Base-by-base conservation (phyloP, 2,329 filamentous ascomycete genomes). In the Fusarium vanettenii region DNA sequence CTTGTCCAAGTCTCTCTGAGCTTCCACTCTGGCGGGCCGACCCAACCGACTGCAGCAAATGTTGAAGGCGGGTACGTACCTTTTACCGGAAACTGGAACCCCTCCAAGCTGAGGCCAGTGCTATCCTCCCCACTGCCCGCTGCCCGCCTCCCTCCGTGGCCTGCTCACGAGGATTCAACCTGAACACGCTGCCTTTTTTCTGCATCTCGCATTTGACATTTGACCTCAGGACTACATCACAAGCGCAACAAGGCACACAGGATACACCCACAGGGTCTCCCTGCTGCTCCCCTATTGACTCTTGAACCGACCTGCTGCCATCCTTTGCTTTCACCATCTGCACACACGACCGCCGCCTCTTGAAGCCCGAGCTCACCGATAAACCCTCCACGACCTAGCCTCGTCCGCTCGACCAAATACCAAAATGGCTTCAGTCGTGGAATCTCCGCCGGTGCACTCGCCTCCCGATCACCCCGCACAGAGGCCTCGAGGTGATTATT, bases 401-500 rank as follows among this genome's bases (percentile, higher is more conserved):
- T 70, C 64, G 43, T 18, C 55, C 61, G 35, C 60, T 64, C 48
- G 18, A 48, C 43, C 55, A 65, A 43, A 71, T 69, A 69, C 72
- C 79, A 82, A 75, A 65, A 87, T 87, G 86, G 82, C 85, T 67
- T 81, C 85, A 48, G 76, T 79, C 67, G 79, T 86, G 48, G 81
- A 85, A 43, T 79, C 77, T 41, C 81, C 85, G 10, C 79, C 83
- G 31, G 72, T 82, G 60, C 86, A 87, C 72, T 83, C 84, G 63
- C 86, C 87, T 73, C 84, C 85, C 25, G 80, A 81, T 31, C 82
- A 80, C 39, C 81, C 84, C 72, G 79, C 76, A 62, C 84, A 85
- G 75, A 83, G 86, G 56, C 87, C 87, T 66, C 87, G 84, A 76
- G 87, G 87, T 87, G 77, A 68, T 13, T 48, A 27, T 29, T 13